Conservation (phyloP, 176 grass and related monocot genomes). For the Areca catechu region DNA sequence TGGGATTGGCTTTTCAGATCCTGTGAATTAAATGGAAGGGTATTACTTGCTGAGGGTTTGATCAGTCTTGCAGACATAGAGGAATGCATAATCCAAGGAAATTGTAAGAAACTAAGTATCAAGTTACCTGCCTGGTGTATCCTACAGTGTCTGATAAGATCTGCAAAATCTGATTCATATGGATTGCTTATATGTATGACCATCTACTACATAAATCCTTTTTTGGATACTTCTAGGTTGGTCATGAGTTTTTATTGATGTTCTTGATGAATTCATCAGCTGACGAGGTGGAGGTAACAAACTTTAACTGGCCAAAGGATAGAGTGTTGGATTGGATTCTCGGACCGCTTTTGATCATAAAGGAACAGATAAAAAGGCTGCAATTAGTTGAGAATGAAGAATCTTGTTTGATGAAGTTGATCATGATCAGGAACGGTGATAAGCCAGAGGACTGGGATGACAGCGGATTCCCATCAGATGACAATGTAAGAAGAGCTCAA, state of each 20-base stretch:
- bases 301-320: conserved; percentile 73
- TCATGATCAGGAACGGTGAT: conserved; percentile 53
- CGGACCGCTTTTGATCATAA: conserved; percentile 65
- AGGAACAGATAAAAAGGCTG: conserved; percentile 56
- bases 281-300: conserved; percentile 66
- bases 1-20: conserved; percentile 99
- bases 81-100: conserved; percentile 50
- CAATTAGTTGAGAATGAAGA: conserved; percentile 64
- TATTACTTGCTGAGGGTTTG: conserved; percentile 59
- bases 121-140: conserved; percentile 75
- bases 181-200: conserved; percentile 75
- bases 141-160: conserved; percentile 72
- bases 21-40: conserved; percentile 77
- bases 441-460: conserved; percentile 72
- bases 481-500: conserved; percentile 70
- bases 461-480: conserved; percentile 32
- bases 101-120: conserved; percentile 59
- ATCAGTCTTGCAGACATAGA: conserved; percentile 57
- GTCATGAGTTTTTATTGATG: neutral
- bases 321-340: conserved; percentile 75
- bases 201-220: neutral
- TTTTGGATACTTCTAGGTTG: no score
- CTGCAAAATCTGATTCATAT: conserved; percentile 39
- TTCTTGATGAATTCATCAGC: conserved; percentile 34
- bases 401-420: conserved; percentile 45